These are phyloP conservation scores for Puccinia sorghi DNA, from an alignment of 1,284 basidiomycete genomes.

Conservation along the genomic window DNA sequence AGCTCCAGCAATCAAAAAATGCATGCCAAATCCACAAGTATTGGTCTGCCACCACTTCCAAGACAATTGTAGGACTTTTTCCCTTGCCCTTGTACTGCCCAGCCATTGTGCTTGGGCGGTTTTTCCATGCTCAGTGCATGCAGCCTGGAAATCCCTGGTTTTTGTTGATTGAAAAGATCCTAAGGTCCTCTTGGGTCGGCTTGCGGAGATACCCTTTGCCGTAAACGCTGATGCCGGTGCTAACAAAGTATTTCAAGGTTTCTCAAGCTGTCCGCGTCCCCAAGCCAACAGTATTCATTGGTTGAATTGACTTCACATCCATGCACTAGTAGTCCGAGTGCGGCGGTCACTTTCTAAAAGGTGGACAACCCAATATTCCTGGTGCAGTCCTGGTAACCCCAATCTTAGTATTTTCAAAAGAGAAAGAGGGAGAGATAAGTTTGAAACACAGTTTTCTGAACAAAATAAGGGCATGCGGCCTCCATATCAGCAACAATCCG, in stretches of 20 bases:
- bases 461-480: background rate
- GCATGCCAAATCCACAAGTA: background rate
- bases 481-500: too few relatives aligned
- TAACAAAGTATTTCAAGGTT: background rate
- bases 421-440: background rate
- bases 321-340: background rate
- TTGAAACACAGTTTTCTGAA: background rate
- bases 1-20: background rate
- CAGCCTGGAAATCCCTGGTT: background rate
- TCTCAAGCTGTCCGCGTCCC: background rate
- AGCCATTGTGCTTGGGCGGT: background rate
- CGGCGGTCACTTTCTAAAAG: background rate
- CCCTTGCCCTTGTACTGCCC: slow-evolving; percentile 21
- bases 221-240: background rate
- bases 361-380: background rate
- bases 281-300: background rate
- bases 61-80: too few relatives aligned
- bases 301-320: background rate
- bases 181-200: background rate
- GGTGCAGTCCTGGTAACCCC: background rate
- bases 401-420: too few relatives aligned
- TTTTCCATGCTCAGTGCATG: slow-evolving; percentile 13
- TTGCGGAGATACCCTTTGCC: background rate
- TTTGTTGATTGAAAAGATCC: background rate
- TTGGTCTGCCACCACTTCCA: slow-evolving; percentile 1